Evolutionary conservation across 768 basidiomycete genomes (phyloP), one percentile per base, ranked within the genome.

Genomic region (Leccinum imitatum): DNA sequence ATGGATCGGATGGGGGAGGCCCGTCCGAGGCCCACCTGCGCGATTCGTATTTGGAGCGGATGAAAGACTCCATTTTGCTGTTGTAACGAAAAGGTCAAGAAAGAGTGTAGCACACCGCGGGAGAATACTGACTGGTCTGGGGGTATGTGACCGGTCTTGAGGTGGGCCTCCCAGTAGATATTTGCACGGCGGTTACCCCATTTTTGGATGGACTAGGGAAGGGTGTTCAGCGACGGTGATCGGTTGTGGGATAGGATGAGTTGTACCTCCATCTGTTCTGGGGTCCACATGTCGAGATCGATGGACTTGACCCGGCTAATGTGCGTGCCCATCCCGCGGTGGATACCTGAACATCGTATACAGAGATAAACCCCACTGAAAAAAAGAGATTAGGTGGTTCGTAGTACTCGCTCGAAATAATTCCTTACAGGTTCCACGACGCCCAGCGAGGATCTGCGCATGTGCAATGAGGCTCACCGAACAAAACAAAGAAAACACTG

Each of bases 11-110:
- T 0, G 96, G 96, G 0, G 82, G 85, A 14, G 91, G 89, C 0
- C 91, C 94, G n/a, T 95, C 91, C 74, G 89, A 77, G 2, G 95
- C 96, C 96, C 96, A 99, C 59, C 96, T 81, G 25, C 83, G 82
- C 3, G 90, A 86, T 74, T 99, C 96, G 73, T 99, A 99, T 73
- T 99, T 98, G 21, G 92, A 95, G 53, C 96, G 89, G 61, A 98
- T 91, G 75, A 95, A 98, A 0, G 92, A 94, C 59, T 98, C 96
- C 81, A 98, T 95, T 83, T 98, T 98, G 73, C 95, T 96, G 70
- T 19, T 3, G 23, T 25, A 19, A 8, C 9, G 13, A 25, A 15
- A 30, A 9, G 13, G 47, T 19, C 21, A 27, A 27, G 13, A 6
- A 17, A 27, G 8, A n/a, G 9, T 47, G 19, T 0, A 27, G 6